These are phyloP conservation scores for Geranium brycei DNA, from an alignment of 345 rosid species.

Conservation along the genomic window DNA sequence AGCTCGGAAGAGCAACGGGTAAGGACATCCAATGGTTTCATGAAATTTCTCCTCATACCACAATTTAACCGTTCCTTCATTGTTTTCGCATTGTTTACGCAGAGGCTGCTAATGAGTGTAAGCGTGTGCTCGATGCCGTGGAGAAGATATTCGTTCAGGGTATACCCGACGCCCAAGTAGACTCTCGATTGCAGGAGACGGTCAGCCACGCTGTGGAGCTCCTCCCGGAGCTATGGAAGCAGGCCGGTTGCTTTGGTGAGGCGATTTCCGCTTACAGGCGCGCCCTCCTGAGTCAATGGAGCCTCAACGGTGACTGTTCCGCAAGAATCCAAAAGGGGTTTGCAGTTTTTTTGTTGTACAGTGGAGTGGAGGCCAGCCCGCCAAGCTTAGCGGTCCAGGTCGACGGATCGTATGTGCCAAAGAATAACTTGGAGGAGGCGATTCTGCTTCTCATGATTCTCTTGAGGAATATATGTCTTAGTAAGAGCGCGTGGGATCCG, in stretches of 20 bases:
- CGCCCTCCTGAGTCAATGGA: constrained; percentile 82
- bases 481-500: constrained; percentile 66
- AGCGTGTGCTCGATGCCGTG: constrained; percentile 74
- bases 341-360: constrained; percentile 69
- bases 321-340: constrained; percentile 80
- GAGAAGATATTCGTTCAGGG: constrained; percentile 77
- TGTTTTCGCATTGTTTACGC: constrained; percentile 11
- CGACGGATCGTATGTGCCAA: constrained; percentile 72
- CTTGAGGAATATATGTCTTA: constrained; percentile 45
- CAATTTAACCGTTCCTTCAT: not conserved
- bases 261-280: constrained; percentile 72
- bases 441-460: constrained; percentile 79
- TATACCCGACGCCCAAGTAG: constrained; percentile 72
- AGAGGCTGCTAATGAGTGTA: constrained; percentile 86
- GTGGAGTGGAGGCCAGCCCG: constrained; percentile 74
- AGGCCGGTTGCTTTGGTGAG: constrained; percentile 53
- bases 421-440: constrained; percentile 84
- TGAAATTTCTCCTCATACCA: not conserved
- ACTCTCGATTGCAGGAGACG: constrained; percentile 56
- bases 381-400: constrained; percentile 67
- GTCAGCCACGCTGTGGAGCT: constrained; percentile 86
- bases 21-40: constrained; percentile 2
- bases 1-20: constrained; percentile 72
- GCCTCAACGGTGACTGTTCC: constrained; percentile 56
- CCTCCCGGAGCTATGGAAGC: constrained; percentile 78